Conservation (phyloP, 2,329 filamentous ascomycete species). For the Alternaria incomplexa region DNA sequence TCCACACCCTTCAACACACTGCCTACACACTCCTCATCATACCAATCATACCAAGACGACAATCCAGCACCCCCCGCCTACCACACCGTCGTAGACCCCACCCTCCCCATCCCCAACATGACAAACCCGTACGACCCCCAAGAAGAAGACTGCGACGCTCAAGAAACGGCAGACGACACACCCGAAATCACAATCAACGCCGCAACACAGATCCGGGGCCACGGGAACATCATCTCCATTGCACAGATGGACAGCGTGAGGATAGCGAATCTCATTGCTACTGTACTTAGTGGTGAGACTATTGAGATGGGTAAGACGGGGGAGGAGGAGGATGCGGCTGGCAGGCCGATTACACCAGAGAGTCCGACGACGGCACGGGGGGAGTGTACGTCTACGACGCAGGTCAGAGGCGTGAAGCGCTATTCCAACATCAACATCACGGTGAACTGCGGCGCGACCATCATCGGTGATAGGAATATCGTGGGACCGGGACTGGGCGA, state of each 20-base stretch:
- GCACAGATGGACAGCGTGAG: conserved; percentile 38
- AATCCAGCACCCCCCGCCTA: conserved; percentile 41
- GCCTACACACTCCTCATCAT: neutral
- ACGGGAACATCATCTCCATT: conserved; percentile 44
- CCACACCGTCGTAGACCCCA: conserved; percentile 35
- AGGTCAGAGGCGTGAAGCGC: conserved; percentile 10
- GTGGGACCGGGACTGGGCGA: conserved; percentile 43
- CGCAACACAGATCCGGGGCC: conserved; percentile 41
- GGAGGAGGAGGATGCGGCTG: neutral
- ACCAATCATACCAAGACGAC: conserved; percentile 4
- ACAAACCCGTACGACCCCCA: conserved; percentile 26
- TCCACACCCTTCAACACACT: neutral
- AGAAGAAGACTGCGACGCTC: conserved; percentile 15
- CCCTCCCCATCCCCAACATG: conserved; percentile 24
- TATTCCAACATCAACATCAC: conserved; percentile 38
- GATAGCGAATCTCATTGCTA: conserved; percentile 35
- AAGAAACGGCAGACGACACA: conserved; percentile 6
- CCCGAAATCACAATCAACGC: conserved; percentile 46
- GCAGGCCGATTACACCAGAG: neutral
- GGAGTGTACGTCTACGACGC: conserved; percentile 9
- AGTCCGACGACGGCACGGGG: conserved; percentile 3
- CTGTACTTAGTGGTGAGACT: conserved; percentile 24
- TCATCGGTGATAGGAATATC: conserved; percentile 45
- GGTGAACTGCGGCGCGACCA: conserved; percentile 43
- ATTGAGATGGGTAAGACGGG: neutral